phyloP scores from a whole-genome alignment of 2,329 filamentous ascomycete genomes.

The Fusarium scirpi region DNA sequence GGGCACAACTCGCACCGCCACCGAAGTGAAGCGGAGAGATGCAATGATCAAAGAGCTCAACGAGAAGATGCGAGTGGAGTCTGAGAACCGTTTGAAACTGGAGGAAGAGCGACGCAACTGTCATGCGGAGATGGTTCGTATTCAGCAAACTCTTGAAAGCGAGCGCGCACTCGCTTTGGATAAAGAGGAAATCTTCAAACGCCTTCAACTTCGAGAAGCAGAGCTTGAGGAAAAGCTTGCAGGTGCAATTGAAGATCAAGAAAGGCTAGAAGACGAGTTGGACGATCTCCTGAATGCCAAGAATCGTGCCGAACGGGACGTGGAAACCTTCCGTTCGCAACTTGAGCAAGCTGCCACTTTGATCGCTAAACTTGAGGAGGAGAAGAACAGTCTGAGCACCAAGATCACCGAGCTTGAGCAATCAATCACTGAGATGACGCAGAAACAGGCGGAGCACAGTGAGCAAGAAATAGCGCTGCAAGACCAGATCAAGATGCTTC shows the following conservation, averaged over 20 bases:
- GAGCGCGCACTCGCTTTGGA: constrained; percentile 95
- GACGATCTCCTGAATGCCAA: constrained; percentile 90
- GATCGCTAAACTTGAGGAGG: constrained; percentile 85
- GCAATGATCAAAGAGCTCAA: constrained; percentile 92
- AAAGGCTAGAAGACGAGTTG: constrained; percentile 91
- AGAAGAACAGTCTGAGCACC: constrained; percentile 80
- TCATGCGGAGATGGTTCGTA: constrained; percentile 86
- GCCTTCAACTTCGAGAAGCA: constrained; percentile 90
- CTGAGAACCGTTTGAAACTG: constrained; percentile 78
- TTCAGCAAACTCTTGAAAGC: constrained; percentile 94
- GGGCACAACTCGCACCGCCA: constrained; percentile 89
- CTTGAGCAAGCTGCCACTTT: constrained; percentile 92
- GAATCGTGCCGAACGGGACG: constrained; percentile 86
- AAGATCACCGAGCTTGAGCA: constrained; percentile 77
- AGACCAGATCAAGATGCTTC: constrained; percentile 89
- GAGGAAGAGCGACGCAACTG: constrained; percentile 93
- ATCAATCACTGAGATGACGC: constrained; percentile 77
- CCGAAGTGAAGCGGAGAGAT: constrained; percentile 94
- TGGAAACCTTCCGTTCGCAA: constrained; percentile 81
- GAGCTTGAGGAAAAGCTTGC: constrained; percentile 94
- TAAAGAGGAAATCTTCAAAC: constrained; percentile 98
- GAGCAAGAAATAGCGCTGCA: constrained; percentile 80
- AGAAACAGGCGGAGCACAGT: constrained; percentile 77
- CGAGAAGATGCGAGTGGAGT: constrained; percentile 82
- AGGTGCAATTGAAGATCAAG: constrained; percentile 92